Base-by-base conservation (phyloP, 805 yeast genomes). In the Lipomyces orientalis region DNA sequence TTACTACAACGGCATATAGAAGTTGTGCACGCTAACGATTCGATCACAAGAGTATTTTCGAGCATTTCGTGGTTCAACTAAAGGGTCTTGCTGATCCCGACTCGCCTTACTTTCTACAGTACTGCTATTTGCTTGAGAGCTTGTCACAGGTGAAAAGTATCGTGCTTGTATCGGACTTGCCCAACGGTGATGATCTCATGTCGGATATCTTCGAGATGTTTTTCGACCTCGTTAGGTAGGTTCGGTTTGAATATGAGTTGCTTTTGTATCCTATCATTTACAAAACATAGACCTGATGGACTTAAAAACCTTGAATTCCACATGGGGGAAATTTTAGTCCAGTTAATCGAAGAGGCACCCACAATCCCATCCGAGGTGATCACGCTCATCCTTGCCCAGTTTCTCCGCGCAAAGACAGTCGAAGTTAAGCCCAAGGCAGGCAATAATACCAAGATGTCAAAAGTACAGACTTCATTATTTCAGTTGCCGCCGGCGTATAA, bases 131-230 rank as follows among this genome's bases (percentile, higher is more conserved):
- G 46, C 79, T 92, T 66, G 88, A 89, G 22, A 82, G 88, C 63
- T 77, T 93, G 29, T 88, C 93, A 0, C 95, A 90, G 75, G 91
- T 89, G 12, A 84, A 93, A 75, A 87, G 93, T 19, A 85, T 89
- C 51, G 88, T 90, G 14, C 80, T 92, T 49, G 84, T 90, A 16
- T 86, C 94, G 0, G 97, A 92, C 75, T 80, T 92, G 29, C 89
- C 91, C 1, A 85, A 86, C 63, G 80, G 90, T 0, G 86, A 84
- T 34, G 76, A 79, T 25, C 77, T 91, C 55, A 82, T 90, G 14
- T 84, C 84, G 58, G 73, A 75, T 6, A 74, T 90, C 3, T 92
- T 93, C 75, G 82, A 84, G 33, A 79, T 84, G 1, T 88, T 90
- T 75, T 93, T 90, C 75, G 84, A 83, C 31, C 76, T 86, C 31